Base-by-base conservation (phyloP, 2,329 filamentous ascomycete genomes). In the Botrytis hyacinthi region DNA sequence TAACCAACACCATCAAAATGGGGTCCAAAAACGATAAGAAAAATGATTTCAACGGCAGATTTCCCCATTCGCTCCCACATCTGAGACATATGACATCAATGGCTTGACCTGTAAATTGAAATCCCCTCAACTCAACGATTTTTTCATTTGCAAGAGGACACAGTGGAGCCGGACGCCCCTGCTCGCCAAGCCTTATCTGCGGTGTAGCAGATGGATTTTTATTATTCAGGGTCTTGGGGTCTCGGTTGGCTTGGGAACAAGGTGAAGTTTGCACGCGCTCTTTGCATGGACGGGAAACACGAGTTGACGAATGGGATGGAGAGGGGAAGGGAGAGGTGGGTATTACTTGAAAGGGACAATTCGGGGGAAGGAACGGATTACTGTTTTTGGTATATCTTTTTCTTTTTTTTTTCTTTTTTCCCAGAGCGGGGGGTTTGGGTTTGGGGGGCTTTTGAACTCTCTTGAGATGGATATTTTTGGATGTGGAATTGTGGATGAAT, bases 1-100 rank as follows among this genome's bases (percentile, higher is more conserved):
- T 20, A 51, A n/a, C 48, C 1, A n/a, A 54, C 26, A 54, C n/a
- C 51, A 16, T 29, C 51, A 29, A 29, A 29, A 54, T 16, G 26
- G 51, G 51, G 51, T 54, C 51, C 26, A 54, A 29, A 29, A 54
- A 54, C n/a, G 51, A 54, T 54, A 54, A 54, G 51, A 29, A 54
- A 54, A 54, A n/a, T 16, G 14, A 54, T 16, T 54, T 29, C 51
- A n/a, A 54, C 51, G 26, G n/a, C n/a, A 16, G 51, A 16, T 54
- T 16, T 14, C 48, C 51, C 51, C 51, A 54, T 54, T 29, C n/a
- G 51, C 51, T 29, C 26, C 26, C 4, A 8, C 48, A 29, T 54
- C 51, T 42, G 48, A 68, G 35, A 54, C 65, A 54, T 54, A 54
- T 68, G 65, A 68, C 65, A 68, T 68, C 51, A 22, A 48, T 68